phyloP scores from a whole-genome alignment of 345 rosid genomes.

The Linum trigynum region DNA sequence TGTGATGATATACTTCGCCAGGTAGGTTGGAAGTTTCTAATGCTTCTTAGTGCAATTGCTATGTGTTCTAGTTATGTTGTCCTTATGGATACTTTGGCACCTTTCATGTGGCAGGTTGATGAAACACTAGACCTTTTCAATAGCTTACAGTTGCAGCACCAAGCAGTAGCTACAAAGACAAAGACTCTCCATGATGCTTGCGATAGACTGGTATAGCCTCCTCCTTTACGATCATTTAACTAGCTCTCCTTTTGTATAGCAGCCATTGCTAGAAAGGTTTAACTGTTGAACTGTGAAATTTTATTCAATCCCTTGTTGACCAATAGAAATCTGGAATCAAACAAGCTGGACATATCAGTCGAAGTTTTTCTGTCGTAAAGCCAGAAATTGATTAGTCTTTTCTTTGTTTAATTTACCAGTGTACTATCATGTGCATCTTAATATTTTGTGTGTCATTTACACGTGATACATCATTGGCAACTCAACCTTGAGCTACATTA shows the following conservation, averaged over 20 bases:
- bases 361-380: background rate
- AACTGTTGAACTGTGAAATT: background rate
- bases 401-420: background rate
- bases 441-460: no score
- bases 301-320: background rate
- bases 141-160: slow-evolving; percentile 81
- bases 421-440: background rate
- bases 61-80: slow-evolving; percentile 2
- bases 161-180: slow-evolving; percentile 89
- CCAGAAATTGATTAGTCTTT: background rate
- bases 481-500: background rate
- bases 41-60: slow-evolving; percentile 10
- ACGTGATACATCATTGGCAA: no score
- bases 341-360: background rate
- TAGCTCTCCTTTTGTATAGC: background rate
- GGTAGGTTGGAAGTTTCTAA: slow-evolving; percentile 28
- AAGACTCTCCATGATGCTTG: slow-evolving; percentile 99
- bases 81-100: background rate
- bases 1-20: slow-evolving; percentile 82
- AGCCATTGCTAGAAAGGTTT: background rate
- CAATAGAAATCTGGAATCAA: background rate
- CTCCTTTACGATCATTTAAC: slow-evolving; percentile 1
- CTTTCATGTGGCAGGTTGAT: slow-evolving; percentile 58
- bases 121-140: slow-evolving; percentile 76
- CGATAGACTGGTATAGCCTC: slow-evolving; percentile 63